Evolutionary conservation across 2,329 filamentous ascomycete genomes (phyloP), one percentile per base, ranked within the genome.

Genomic region (Penicillium decumbens): DNA sequence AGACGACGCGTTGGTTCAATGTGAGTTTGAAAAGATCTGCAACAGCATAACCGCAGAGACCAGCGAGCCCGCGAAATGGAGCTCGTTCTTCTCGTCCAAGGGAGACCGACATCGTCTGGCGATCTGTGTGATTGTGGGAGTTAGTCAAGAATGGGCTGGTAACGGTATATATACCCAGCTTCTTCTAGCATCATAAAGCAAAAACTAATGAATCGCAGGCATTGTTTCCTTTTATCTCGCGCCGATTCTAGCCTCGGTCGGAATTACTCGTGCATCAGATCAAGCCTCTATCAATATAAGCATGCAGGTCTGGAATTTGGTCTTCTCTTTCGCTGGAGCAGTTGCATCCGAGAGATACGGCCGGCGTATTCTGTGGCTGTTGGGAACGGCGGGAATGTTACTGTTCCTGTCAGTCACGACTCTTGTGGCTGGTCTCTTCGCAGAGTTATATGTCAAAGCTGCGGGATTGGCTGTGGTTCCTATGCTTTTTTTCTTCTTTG

Each of bases 141-240:
- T 58, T 8, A 58, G 57, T 54, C 56, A 58, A 32, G 56, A 58
- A 33, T 58, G 56, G 54, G 56, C 48, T 47, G 56, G 56, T 43
- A 58, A 58, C 41, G 56, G 56, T 58, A 58, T 10, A 18, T 18
- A 18, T 18, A 18, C 15, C 15, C n/a, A n/a, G n/a, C n/a, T n/a
- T n/a, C n/a, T n/a, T n/a, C n/a, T n/a, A n/a, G n/a, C n/a, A 9
- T 15, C 10, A 9, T 3, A 15, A 9, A 1, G 7, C 15, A 10
- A 10, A 6, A 6, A 7, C 45, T 54, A 28, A 54, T 12, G 12
- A 10, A 9, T 43, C 24, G 10, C 32, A 63, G 60, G 57, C 5
- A 56, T 68, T 7, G 58, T 64, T 9, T 62, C 56, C 3, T 71
- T 72, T 47, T 69, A 73, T 48, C 62, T 73, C 13, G 55, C 58